Evolutionary conservation across 805 yeast genomes (phyloP).

Genomic region (Metschnikowia matae): DNA sequence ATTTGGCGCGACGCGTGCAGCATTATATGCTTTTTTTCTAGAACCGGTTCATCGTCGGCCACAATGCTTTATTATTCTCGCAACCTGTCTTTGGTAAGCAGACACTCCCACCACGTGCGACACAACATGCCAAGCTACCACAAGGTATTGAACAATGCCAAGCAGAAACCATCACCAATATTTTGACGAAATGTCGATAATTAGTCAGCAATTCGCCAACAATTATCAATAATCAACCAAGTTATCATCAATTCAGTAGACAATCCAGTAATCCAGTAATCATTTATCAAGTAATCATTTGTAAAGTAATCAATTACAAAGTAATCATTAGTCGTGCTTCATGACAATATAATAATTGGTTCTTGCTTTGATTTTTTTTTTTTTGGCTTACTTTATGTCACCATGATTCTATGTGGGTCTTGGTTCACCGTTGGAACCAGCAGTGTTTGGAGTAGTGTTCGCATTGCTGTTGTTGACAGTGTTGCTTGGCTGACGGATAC

Average conservation of each 20-base stretch:
- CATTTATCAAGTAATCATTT: too few species aligned
- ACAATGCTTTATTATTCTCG: background rate
- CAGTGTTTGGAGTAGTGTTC: background rate
- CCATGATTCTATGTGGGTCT: background rate
- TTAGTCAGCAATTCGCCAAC: too few species aligned
- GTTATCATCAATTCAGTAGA: too few species aligned
- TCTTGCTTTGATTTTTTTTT: background rate
- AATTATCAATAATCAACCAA: too few species aligned
- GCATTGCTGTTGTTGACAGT: background rate
- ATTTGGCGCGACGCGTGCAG: too few species aligned
- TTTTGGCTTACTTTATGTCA: background rate
- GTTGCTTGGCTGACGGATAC: background rate
- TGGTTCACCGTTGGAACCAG: background rate
- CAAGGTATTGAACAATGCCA: too few species aligned
- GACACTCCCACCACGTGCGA: background rate
- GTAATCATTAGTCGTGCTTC: background rate
- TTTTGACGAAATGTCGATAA: too few species aligned
- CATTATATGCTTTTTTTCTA: too few species aligned
- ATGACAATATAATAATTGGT: background rate
- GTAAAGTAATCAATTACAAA: too few species aligned
- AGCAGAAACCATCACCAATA: too few species aligned
- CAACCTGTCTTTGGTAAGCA: background rate
- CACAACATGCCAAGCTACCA: background rate
- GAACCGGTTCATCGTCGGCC: too few species aligned
- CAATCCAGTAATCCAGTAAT: too few species aligned